Evolutionary conservation across 257 asterid genomes (phyloP), one percentile per base, ranked within the genome.

Genomic region (Solanum dulcamara): DNA sequence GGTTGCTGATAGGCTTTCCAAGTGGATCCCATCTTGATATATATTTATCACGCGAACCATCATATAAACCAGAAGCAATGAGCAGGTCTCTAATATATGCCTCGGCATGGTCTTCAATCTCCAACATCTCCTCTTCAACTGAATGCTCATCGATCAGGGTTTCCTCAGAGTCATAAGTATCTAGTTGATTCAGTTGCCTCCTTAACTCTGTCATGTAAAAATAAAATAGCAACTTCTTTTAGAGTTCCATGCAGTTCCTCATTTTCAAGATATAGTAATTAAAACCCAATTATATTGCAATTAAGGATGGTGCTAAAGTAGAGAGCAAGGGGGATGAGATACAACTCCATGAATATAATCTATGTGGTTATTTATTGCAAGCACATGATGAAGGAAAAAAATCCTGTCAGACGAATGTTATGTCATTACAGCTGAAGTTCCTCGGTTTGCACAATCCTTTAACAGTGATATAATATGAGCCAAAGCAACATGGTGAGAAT

Each of bases 21-120:
- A 91, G 92, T 15, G 95, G 94, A 77, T 95, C 98, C 98, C 95
- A 92, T 88, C 93, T 95, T 60, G 97, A 90, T 82, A 90, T 74
- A 70, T 95, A 91, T 85, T 81, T 90, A 67, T 91, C 88, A 70
- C 84, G 89, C 28, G 97, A 88, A 83, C 94, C 95, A 84, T 92
- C 92, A 77, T 93, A 97, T 20, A 94, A 87, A 83, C 99, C 99
- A 81, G 98, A 91, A 88, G 93, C 96, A 30, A 93, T 79, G 13
- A 97, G 97, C 92, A 97, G 92, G 81, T 95, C 98, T 90, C 97
- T 92, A 50, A 97, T 80, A 62, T 93, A 97, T 89, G 96, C 93
- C 92, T 95, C 93, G 20, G 85, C 91, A 66, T 88, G 92, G 88
- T 95, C 97, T 86, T 92, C 93, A 84, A 92, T 88, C 74, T 90